Evolutionary conservation across 2,329 filamentous ascomycete genomes (phyloP), one percentile per base, ranked within the genome.

Genomic region (Ceratocystis diversiconidia): DNA sequence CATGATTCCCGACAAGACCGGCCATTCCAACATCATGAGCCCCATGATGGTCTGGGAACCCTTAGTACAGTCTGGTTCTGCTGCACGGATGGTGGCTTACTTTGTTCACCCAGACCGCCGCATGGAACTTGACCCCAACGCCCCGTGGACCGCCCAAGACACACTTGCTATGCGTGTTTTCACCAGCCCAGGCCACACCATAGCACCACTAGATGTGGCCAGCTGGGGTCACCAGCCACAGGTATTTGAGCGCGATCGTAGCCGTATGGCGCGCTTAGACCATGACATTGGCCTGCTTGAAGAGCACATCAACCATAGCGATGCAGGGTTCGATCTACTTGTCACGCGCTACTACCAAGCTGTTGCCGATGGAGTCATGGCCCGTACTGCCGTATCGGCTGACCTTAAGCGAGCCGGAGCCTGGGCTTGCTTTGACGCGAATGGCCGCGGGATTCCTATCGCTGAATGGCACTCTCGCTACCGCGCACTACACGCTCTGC

Each of bases 381-480:
- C 28, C 30, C 48, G 46, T 8, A 36, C 48, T 8, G 55, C 41
- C 2, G 46, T 59, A 17, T 64, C 61, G 1, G 48, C 66, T 30
- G 57, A 32, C 28, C 60, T 55, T 41, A 69, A 69, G 69, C 43
- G 68, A 36, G 66, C 71, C 59, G 66, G 69, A 30, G 36, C 46
- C 12, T 64, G 62, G 62, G 5, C 62, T n/a, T 64, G 62, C 17
- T 64, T 64, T 10, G 62, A 57, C 36, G 30, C 5, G 25, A 19
- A 12, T 15, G 48, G 62, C 19, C 7, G 3, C 25, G 30, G 8
- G 44, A 32, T 52, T 2, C 41, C 17, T 1, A 7, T 63, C 8
- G 8, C n/a, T n/a, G 67, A 57, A 32, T 72, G 71, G 71, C 59
- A 68, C 46, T 59, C 55, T 19, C 69, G 70, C 3, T 71, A 72